Base-by-base conservation (phyloP, 208 protist species). In the Leishmania gerbilli region DNA sequence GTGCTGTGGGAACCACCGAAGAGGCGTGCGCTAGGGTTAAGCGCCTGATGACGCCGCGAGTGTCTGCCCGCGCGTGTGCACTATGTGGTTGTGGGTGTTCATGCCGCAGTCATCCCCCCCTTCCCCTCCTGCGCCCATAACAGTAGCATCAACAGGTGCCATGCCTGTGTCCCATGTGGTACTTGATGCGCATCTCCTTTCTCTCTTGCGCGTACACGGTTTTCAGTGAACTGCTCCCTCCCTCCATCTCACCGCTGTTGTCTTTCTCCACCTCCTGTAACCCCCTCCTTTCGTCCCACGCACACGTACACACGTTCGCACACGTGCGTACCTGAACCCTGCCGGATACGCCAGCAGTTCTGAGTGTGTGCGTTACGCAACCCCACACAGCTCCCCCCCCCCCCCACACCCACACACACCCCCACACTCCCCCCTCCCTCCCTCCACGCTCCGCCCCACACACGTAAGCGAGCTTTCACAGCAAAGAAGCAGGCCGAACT, bases 241-340 rank as follows among this genome's bases (percentile, higher is more conserved):
- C 76, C 45, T 81, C 31, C 31, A 60, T 45, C n/a, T 58, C 71
- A 15, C 58, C 31, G 15, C 49, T 47, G 49, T 42, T 19, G 17
- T 58, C 71, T 58, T 60, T 62, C 51, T 45, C 24, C 47, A 19
- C 49, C 31, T 31, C 19, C 71, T 11, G 11, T 55, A 19, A 55
- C 45, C 40, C 45, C 31, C 9, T 49, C 24, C 9, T 34, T 51
- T 27, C 31, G 1, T 47, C 76, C 24, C 47, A 83, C 60, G 83
- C 77, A 83, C 56, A 77, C 47, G n/a, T 17, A 74, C 60, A 77
- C 45, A 58, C 76, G 49, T 27, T 24, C 51, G 42, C 37, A 84
- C 51, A 69, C 53, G 27, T 82, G 31, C 31, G 17, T 42, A 68
- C 17, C 17, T 68, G 17, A 77, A 81, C 31, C 21, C 49, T 60